These are phyloP conservation scores for Ogataea ganodermae DNA, from an alignment of 805 yeast genomes.

Conservation along the genomic window DNA sequence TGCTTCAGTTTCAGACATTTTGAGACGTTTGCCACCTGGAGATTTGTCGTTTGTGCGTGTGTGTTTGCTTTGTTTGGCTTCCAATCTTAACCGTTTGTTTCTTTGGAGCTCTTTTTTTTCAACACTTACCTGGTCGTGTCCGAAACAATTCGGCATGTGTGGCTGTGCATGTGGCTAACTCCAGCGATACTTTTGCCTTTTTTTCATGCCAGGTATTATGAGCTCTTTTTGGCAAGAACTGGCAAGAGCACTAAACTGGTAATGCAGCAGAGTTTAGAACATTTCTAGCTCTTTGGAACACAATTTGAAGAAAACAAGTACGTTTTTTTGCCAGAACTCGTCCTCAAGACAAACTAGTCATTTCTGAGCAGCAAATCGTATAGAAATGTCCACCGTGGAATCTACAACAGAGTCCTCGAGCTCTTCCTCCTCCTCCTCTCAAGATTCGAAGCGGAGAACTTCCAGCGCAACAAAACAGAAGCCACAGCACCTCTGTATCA, in stretches of 20 bases:
- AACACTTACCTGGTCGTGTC: constrained; percentile 1
- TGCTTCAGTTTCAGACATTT: constrained; percentile 2
- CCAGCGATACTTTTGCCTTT: neutral
- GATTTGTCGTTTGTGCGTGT: too few relatives aligned
- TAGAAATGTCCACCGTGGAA: constrained; percentile 15
- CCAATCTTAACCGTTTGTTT: too few relatives aligned
- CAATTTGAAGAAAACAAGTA: too few relatives aligned
- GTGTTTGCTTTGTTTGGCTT: too few relatives aligned
- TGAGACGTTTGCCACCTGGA: too few relatives aligned
- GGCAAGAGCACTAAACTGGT: neutral
- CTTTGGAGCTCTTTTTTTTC: neutral
- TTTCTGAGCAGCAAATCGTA: neutral
- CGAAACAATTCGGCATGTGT: neutral
- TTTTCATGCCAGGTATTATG: neutral
- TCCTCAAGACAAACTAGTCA: too few relatives aligned
- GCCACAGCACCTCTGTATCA: constrained; percentile 63
- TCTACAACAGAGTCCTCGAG: constrained; percentile 35
- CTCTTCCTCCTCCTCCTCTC: constrained; percentile 21
- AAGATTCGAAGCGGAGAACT: constrained; percentile 19
- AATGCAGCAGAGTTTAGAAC: neutral
- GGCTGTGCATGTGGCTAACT: constrained; percentile 1
- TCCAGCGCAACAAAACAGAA: constrained; percentile 32
- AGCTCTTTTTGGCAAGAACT: constrained; percentile 6
- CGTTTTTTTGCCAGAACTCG: too few relatives aligned
- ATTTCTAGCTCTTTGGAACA: neutral